Conservation (phyloP, 2,329 filamentous ascomycete species). For the Macrophomina tecta region DNA sequence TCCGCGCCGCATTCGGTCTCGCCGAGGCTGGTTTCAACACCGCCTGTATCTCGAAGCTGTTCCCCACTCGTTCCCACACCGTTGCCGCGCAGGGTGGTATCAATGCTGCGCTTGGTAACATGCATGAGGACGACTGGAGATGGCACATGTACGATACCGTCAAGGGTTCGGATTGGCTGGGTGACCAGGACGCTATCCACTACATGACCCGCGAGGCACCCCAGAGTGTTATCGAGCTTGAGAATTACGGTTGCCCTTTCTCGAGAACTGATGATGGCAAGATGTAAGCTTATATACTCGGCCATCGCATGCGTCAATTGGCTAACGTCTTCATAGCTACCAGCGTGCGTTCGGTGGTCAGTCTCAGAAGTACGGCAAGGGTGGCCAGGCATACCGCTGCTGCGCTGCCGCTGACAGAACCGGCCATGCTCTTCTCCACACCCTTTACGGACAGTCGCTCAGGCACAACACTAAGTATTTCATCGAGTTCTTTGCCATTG, state of each 20-base stretch:
- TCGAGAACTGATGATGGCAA: conserved; percentile 94
- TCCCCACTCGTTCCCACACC: conserved; percentile 84
- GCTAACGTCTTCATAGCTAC: conserved; percentile 64
- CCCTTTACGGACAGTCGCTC: conserved; percentile 95
- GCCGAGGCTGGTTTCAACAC: conserved; percentile 90
- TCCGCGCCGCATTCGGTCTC: conserved; percentile 83
- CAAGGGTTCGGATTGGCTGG: conserved; percentile 96
- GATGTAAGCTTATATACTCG: conserved; percentile 65
- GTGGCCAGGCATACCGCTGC: conserved; percentile 96
- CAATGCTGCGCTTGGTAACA: conserved; percentile 89
- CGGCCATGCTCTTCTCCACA: conserved; percentile 96
- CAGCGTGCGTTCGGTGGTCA: conserved; percentile 98
- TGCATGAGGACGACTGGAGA: conserved; percentile 98
- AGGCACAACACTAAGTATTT: conserved; percentile 99
- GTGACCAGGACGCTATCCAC: conserved; percentile 96
- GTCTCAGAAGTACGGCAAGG: conserved; percentile 92
- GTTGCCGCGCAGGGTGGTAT: conserved; percentile 80
- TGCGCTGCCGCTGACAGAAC: conserved; percentile 96
- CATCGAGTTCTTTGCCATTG: conserved; percentile 97
- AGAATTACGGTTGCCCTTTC: conserved; percentile 98
- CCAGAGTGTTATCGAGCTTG: conserved; percentile 88
- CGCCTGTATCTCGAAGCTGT: conserved; percentile 84
- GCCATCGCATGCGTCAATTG: neutral
- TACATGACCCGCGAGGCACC: conserved; percentile 98
- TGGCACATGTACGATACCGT: conserved; percentile 99